Evolutionary conservation across 148 eudicot species (phyloP).

Genomic region (Chenopodium album): DNA sequence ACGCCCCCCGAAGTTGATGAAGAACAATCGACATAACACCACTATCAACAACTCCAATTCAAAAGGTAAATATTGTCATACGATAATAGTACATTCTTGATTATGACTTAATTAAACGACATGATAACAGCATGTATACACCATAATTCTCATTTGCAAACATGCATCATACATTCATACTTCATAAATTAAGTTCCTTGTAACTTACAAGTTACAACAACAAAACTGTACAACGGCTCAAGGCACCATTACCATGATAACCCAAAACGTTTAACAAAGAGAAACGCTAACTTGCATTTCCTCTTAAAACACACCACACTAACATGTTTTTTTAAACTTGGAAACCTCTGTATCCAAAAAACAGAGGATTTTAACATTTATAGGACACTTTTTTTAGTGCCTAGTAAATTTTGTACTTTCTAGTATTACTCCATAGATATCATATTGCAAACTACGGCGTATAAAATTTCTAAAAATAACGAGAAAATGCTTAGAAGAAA

Average conservation of each 20-base stretch:
- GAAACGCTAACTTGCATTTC: not conserved
- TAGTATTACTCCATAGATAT: not conserved
- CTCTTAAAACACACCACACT: conserved; percentile 7
- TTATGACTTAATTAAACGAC: too few species aligned
- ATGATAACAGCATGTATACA: too few species aligned
- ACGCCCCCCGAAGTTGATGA: too few species aligned
- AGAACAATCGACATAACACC: too few species aligned
- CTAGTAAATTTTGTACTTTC: not conserved
- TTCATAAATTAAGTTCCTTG: not conserved
- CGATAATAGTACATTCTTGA: too few species aligned
- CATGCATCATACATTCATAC: not conserved
- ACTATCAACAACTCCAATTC: too few species aligned
- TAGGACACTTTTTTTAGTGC: not conserved
- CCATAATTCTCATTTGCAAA: not conserved
- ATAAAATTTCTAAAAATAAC: not conserved
- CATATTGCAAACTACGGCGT: not conserved
- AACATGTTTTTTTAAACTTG: not conserved
- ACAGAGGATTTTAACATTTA: not conserved
- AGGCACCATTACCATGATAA: not conserved
- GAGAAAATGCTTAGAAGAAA: conserved; percentile 40
- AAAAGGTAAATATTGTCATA: too few species aligned
- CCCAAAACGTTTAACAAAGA: conserved; percentile 1
- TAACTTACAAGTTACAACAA: not conserved
- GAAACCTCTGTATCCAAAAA: conserved; percentile 9
- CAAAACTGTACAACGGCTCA: conserved; percentile 20